Evolutionary conservation across 306 rosid genomes (phyloP), one percentile per base, ranked within the genome.

Genomic region (Rubus idaeus): DNA sequence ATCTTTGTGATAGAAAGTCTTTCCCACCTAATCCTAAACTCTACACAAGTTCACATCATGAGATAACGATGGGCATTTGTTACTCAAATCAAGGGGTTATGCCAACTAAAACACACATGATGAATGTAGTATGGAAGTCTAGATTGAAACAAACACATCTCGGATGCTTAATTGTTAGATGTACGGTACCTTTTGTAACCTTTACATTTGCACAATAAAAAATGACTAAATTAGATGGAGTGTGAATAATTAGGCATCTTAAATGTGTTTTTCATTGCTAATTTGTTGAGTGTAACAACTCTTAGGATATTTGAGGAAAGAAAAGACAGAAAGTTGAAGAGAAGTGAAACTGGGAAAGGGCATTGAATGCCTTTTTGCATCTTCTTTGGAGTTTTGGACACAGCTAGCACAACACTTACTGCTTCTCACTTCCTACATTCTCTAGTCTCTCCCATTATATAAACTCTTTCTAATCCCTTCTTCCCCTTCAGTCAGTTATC

Each of bases 401-500:
- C n/a, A n/a, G n/a, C n/a, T n/a, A n/a, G n/a, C n/a, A n/a, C n/a
- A n/a, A n/a, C n/a, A n/a, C n/a, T n/a, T n/a, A 18, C 63, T 51
- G 47, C 35, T n/a, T 35, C 60, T 70, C 49, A 37, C 75, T 8
- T 18, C 18, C 62, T 37, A 52, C 63, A 10, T 51, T 35, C 11
- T 49, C 53, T 49, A 12, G n/a, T 14, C 61, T 10, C 45, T 11
- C 58, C 41, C 51, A 30, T 35, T 83, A 66, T 86, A 74, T 79
- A 75, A 68, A 77, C 88, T 81, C 77, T 74, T 74, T 76, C 80
- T 82, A 81, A 73, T 40, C 79, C 61, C 65, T 64, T 71, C 83
- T 85, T 63, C 39, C 12, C 44, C 75, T n/a, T 60, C 70, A 10
- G 21, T 75, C 47, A 35, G 82, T 67, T 78, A 4, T 80, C 47